Conservation (phyloP, 768 basidiomycete species). For the Pleurotus ostreatus region DNA sequence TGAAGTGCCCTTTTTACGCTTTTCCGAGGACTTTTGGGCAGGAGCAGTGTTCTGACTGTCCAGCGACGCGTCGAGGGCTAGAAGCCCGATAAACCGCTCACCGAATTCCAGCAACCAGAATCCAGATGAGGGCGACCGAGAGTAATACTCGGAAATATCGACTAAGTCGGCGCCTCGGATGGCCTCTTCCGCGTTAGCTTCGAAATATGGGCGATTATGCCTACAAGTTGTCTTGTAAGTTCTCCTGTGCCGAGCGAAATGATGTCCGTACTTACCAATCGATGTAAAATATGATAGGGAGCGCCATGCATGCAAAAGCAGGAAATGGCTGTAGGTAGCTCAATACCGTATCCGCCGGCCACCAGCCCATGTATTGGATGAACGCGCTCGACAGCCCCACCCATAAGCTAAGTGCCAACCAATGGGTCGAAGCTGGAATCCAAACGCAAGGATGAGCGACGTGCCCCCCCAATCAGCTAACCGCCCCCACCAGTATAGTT, state of each 20-base stretch:
- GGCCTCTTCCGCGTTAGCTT: slow-evolving; percentile 44
- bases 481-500: slow-evolving; percentile 50
- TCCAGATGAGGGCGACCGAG: slow-evolving; percentile 57
- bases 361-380: slow-evolving; percentile 60
- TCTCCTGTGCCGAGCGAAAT: not conserved
- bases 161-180: slow-evolving; percentile 55
- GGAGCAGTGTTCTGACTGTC: slow-evolving; percentile 24
- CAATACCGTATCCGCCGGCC: slow-evolving; percentile 45
- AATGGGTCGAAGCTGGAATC: slow-evolving; percentile 49
- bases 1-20: slow-evolving; percentile 31
- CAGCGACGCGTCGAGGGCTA: slow-evolving; percentile 63
- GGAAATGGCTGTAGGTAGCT: slow-evolving; percentile 62
- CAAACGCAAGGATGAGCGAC: slow-evolving; percentile 1
- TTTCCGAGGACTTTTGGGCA: slow-evolving; percentile 17
- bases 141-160: slow-evolving; percentile 52
- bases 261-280: slow-evolving; percentile 54
- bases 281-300: slow-evolving; percentile 60
- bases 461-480: not conserved
- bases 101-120: slow-evolving; percentile 67
- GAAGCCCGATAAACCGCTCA: slow-evolving; percentile 56
- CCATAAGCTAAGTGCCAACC: slow-evolving; percentile 61
- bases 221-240: slow-evolving; percentile 27
- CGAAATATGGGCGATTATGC: slow-evolving; percentile 69
- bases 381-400: slow-evolving; percentile 53
- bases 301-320: slow-evolving; percentile 57